A percentile compares a stretch with the other conserved stretches of the same genome.
These are phyloP conservation scores for Phyllachora maydis DNA, from an alignment of 2,329 filamentous ascomycete species.

Conservation along the genomic window DNA sequence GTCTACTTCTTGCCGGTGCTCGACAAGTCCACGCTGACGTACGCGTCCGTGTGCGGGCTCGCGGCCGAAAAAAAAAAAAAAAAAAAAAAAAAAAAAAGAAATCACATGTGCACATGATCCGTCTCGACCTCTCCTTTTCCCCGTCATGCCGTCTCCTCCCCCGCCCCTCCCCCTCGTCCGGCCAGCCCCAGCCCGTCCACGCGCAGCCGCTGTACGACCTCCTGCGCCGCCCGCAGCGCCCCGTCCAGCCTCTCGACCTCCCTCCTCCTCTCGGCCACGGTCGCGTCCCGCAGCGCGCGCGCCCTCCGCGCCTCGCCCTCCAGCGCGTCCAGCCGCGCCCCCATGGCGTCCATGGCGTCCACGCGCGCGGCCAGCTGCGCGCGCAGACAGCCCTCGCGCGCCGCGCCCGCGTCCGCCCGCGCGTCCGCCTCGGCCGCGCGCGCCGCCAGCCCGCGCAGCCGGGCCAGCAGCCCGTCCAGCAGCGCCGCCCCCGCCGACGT, in stretches of 20 bases:
- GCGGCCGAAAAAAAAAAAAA: slow-evolving; percentile 4
- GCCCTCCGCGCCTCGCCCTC: slow-evolving; percentile 10
- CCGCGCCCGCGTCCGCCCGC: slow-evolving; percentile 38
- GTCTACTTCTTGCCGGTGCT: slow-evolving; percentile 8
- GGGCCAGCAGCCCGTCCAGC: slow-evolving; percentile 28
- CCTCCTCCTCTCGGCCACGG: slow-evolving; percentile 22
- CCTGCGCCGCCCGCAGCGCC: slow-evolving; percentile 23
- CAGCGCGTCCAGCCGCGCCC: slow-evolving; percentile 16
- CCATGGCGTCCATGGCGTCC: slow-evolving; percentile 25
- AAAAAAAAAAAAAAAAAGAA: too few relatives aligned
- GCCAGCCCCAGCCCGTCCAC: too few relatives aligned
- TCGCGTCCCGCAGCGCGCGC: slow-evolving; percentile 27
- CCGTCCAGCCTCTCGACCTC: slow-evolving; percentile 26
- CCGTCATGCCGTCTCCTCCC: too few relatives aligned
- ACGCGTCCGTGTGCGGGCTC: slow-evolving; percentile 7
- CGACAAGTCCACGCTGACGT: slow-evolving; percentile 7
- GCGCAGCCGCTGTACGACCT: slow-evolving; percentile 20
- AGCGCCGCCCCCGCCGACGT: slow-evolving; percentile 30
- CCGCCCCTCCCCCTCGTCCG: too few relatives aligned
- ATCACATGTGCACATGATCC: too few relatives aligned
- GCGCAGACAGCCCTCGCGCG: slow-evolving; percentile 30
- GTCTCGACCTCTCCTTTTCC: too few relatives aligned
- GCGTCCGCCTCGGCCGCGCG: slow-evolving; percentile 25
- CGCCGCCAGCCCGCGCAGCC: slow-evolving; percentile 25
- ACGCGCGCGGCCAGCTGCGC: slow-evolving; percentile 33